Evolutionary conservation across 768 basidiomycete species (phyloP).

Genomic region (Kwoniella sp.): DNA sequence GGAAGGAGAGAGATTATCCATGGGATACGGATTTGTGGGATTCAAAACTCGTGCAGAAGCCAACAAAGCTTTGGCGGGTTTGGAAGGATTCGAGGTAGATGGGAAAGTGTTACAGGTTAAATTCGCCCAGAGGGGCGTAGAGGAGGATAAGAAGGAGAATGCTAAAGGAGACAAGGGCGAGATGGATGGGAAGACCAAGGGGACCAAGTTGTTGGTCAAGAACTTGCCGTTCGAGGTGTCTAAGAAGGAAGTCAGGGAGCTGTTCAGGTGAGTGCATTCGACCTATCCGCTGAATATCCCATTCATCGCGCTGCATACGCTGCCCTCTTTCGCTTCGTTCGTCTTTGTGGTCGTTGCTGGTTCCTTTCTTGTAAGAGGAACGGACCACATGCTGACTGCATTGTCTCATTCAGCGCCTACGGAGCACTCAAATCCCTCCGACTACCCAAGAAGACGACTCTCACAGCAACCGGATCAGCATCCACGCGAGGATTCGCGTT

Average conservation of each 20-base stretch:
- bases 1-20: slow-evolving; percentile 69
- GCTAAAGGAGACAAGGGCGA: slow-evolving; percentile 56
- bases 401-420: slow-evolving; percentile 64
- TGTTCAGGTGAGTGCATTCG: slow-evolving; percentile 88
- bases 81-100: slow-evolving; percentile 81
- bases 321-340: too few species aligned
- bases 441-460: slow-evolving; percentile 86
- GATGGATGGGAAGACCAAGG: slow-evolving; percentile 62
- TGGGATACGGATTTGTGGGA: slow-evolving; percentile 96
- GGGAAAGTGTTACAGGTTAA: slow-evolving; percentile 80
- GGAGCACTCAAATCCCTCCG: slow-evolving; percentile 93
- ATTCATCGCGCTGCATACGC: too few species aligned
- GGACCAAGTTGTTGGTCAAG: slow-evolving; percentile 96
- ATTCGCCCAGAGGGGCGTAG: slow-evolving; percentile 78
- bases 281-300: too few species aligned
- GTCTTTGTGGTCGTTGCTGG: too few species aligned
- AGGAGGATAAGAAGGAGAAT: slow-evolving; percentile 60
- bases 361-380: too few species aligned
- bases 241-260: slow-evolving; percentile 83
- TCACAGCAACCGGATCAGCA: slow-evolving; percentile 58
- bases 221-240: slow-evolving; percentile 96
- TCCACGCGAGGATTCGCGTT: slow-evolving; percentile 85
- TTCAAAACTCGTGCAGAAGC: slow-evolving; percentile 78
- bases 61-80: slow-evolving; percentile 69
- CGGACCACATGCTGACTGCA: not conserved